phyloP scores from a whole-genome alignment of 768 basidiomycete species.

The Amanita pseudoporphyria region DNA sequence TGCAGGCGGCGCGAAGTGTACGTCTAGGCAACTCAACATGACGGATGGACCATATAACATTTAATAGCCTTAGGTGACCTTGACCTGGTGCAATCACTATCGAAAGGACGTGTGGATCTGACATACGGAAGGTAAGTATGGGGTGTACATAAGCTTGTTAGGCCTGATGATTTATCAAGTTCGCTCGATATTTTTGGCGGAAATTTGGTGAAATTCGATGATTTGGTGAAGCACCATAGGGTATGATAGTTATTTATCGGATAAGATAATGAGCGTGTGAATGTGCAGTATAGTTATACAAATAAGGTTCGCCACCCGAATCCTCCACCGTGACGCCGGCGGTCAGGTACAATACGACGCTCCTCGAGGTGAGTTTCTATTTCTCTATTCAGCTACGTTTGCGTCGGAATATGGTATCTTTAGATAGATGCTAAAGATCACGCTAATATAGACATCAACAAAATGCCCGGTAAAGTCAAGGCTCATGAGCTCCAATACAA shows the following conservation, averaged over 20 bases:
- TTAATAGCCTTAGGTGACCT: constrained; percentile 69
- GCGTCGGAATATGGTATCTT: too few species aligned
- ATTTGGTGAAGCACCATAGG: constrained; percentile 13
- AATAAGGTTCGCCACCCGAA: constrained; percentile 36
- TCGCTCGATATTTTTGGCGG: constrained; percentile 56
- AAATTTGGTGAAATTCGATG: constrained; percentile 20
- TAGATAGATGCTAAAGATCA: constrained; percentile 6
- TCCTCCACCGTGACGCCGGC: constrained; percentile 17
- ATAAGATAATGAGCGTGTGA: constrained; percentile 26
- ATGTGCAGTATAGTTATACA: constrained; percentile 30
- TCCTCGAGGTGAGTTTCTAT: constrained; percentile 31
- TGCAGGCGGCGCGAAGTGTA: constrained; percentile 92
- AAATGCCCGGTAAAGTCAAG: constrained; percentile 89
- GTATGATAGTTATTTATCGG: constrained; percentile 17
- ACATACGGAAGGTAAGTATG: constrained; percentile 70
- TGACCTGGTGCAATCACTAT: constrained; percentile 68
- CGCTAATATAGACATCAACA: constrained; percentile 25
- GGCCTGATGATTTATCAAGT: constrained; percentile 11
- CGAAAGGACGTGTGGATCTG: constrained; percentile 75
- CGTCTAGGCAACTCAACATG: background rate
- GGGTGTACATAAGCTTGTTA: background rate
- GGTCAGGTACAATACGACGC: constrained; percentile 28
- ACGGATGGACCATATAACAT: background rate
- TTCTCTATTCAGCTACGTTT: background rate
- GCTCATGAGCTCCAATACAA: constrained; percentile 95